These are phyloP conservation scores for Pythium guiyangense DNA, from an alignment of 352 stramenopile genomes.

Conservation along the genomic window DNA sequence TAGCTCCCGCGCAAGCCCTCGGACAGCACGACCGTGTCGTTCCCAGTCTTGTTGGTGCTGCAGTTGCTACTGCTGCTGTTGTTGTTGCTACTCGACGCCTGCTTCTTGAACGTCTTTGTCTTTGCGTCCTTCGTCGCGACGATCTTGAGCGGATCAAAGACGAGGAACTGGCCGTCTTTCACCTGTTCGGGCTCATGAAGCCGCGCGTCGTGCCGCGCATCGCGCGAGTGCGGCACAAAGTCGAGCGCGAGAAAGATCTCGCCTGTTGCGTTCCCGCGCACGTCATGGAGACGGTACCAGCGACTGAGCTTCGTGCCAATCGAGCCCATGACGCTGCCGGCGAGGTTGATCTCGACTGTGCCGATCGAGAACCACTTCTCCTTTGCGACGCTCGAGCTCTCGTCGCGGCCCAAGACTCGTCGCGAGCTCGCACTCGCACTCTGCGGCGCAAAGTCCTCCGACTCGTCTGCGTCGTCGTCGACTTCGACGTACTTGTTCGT, in stretches of 20 bases:
- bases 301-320: constrained; percentile 64
- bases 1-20: constrained; percentile 77
- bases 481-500: constrained; percentile 86
- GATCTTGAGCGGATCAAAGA: constrained; percentile 87
- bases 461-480: constrained; percentile 57
- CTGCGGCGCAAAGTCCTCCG: constrained; percentile 13
- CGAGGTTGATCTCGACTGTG: constrained; percentile 80
- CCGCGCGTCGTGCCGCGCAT: constrained; percentile 19
- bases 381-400: constrained; percentile 49
- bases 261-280: constrained; percentile 70
- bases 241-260: constrained; percentile 83
- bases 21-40: constrained; percentile 67
- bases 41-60: constrained; percentile 11
- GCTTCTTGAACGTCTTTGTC: constrained; percentile 17
- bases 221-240: constrained; percentile 53
- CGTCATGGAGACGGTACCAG: constrained; percentile 82
- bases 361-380: constrained; percentile 76
- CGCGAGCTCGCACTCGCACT: constrained; percentile 17
- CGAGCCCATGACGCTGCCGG: constrained; percentile 81
- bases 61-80: neutral
- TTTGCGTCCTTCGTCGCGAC: constrained; percentile 47
- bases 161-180: constrained; percentile 76
- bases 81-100: constrained; percentile 3
- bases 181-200: constrained; percentile 66
- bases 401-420: constrained; percentile 29